These are phyloP conservation scores for Aspergillus panamensis DNA, from an alignment of 495 filamentous ascomycete species.

Conservation along the genomic window DNA sequence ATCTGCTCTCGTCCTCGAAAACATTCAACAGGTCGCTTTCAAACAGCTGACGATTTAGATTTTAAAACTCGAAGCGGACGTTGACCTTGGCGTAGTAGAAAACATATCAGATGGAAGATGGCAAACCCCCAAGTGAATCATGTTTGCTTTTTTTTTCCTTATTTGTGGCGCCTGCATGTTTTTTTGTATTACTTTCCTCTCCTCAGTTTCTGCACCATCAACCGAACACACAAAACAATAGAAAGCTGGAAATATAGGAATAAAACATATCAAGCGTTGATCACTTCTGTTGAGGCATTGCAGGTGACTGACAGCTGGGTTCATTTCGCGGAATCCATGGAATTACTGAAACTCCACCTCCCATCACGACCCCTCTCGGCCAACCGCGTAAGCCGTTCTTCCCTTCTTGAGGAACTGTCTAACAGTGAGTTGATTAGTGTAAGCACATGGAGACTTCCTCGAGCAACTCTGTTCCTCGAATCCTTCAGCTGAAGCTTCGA, in stretches of 20 bases:
- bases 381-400: slow-evolving; percentile 11
- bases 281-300: neutral
- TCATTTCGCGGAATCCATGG: slow-evolving; percentile 3
- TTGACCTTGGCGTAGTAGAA: neutral
- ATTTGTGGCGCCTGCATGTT: neutral
- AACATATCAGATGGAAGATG: neutral
- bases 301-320: slow-evolving; percentile 19
- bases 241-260: neutral
- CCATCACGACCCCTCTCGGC: neutral
- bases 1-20: slow-evolving; percentile 8
- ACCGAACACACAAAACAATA: neutral
- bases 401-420: neutral
- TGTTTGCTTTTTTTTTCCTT: neutral
- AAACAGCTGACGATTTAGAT: neutral
- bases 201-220: neutral
- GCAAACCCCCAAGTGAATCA: neutral
- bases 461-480: too few species aligned
- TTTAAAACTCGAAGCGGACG: neutral
- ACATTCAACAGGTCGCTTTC: neutral
- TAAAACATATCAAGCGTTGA: neutral
- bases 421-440: too few species aligned
- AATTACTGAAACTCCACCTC: neutral
- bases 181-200: neutral
- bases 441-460: too few species aligned
- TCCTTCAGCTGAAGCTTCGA: too few species aligned